phyloP scores from a whole-genome alignment of 768 basidiomycete species.

The Russula lepida region DNA sequence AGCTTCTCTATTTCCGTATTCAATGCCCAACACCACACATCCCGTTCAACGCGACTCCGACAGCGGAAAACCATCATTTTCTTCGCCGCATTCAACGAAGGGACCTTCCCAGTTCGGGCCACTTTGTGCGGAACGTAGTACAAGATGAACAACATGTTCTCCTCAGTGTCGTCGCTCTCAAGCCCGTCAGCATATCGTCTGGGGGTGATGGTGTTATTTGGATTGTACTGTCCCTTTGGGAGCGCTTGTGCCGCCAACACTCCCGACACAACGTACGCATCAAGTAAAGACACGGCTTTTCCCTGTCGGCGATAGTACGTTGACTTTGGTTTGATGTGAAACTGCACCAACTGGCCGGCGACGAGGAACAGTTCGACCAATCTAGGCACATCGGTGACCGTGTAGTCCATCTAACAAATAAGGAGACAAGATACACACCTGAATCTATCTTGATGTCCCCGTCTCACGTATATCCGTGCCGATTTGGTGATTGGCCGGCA shows the following conservation, averaged over 20 bases:
- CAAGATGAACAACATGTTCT: conserved; percentile 82
- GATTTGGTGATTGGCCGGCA: conserved; percentile 69
- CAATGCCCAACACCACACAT: conserved; percentile 92
- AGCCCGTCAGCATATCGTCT: conserved; percentile 86
- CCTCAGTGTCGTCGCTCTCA: conserved; percentile 77
- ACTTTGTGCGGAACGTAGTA: conserved; percentile 45
- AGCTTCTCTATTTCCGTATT: conserved; percentile 84
- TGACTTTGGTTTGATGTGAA: conserved; percentile 50
- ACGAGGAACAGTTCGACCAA: conserved; percentile 68
- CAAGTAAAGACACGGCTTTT: conserved; percentile 52
- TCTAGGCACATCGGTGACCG: conserved; percentile 28
- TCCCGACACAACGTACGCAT: conserved; percentile 83
- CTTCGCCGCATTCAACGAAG: conserved; percentile 46
- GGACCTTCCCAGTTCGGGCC: conserved; percentile 28
- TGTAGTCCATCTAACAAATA: neutral
- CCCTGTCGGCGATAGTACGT: conserved; percentile 48
- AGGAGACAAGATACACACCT: conserved; percentile 41
- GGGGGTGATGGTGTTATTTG: conserved; percentile 43
- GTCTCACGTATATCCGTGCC: conserved; percentile 65
- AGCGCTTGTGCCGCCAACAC: conserved; percentile 64
- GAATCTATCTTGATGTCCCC: conserved; percentile 67
- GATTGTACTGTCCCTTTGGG: conserved; percentile 53
- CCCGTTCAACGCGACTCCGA: conserved; percentile 79
- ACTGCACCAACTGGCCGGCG: conserved; percentile 66
- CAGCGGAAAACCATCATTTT: conserved; percentile 61